Conservation (phyloP, 345 rosid genomes). For the Eucalyptus pauciflora region DNA sequence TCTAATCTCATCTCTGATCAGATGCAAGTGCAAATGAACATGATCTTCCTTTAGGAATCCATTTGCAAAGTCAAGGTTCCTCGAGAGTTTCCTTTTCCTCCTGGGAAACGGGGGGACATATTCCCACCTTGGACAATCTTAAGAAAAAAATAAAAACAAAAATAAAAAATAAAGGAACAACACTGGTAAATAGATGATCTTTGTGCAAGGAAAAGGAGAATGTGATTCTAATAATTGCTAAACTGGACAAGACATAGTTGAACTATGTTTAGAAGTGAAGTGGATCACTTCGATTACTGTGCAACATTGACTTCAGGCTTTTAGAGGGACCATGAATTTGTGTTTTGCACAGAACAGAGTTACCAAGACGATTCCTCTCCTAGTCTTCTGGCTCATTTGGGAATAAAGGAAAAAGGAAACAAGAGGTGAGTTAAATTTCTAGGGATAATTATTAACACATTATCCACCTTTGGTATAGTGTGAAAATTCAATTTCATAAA, state of each 20-base stretch:
- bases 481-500: neutral
- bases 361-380: neutral
- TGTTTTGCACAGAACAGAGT: neutral
- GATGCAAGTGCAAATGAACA: neutral
- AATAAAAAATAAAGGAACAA: neutral
- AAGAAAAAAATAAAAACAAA: rapidly evolving
- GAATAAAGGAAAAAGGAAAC: neutral
- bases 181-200: neutral
- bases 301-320: neutral
- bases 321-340: neutral
- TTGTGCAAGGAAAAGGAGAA: neutral
- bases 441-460: neutral
- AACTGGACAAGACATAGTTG: neutral
- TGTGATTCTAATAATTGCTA: neutral
- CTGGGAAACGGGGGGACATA: neutral
- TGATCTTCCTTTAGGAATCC: neutral
- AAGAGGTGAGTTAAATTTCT: neutral
- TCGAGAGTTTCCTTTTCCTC: neutral
- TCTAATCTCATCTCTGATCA: neutral
- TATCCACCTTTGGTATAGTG: neutral
- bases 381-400: neutral
- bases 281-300: neutral
- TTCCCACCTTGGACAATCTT: neutral
- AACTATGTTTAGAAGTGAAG: neutral
- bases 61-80: neutral